Conservation (phyloP, 441 rosid genomes). For the Croton setiger region DNA sequence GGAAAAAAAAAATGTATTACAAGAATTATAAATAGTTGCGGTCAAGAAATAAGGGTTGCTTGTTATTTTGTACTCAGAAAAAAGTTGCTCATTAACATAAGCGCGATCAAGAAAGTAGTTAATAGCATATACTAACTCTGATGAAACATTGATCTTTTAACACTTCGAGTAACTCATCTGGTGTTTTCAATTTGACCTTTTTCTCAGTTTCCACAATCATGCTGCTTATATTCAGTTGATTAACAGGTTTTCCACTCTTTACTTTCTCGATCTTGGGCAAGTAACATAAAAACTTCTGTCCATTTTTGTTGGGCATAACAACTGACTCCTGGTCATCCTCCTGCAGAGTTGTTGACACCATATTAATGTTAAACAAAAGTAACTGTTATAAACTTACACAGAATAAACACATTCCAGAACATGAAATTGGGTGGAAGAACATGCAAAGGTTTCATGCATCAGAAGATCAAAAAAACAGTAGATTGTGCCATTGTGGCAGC, state of each 20-base stretch:
- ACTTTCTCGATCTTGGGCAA: conserved; percentile 78
- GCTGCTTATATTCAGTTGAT: conserved; percentile 58
- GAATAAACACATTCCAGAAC: neutral
- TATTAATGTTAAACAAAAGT: neutral
- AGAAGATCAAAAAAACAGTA: neutral
- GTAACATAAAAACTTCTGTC: conserved; percentile 56
- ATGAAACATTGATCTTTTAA: conserved; percentile 56
- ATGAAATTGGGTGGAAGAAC: neutral
- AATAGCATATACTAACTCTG: conserved; percentile 43
- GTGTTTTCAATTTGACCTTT: conserved; percentile 69
- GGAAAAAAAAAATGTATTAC: neutral
- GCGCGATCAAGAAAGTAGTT: conserved; percentile 10
- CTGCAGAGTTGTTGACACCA: conserved; percentile 31
- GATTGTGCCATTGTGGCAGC: neutral
- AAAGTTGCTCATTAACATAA: neutral
- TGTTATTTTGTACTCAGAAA: neutral
- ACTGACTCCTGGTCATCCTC: conserved; percentile 78
- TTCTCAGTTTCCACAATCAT: conserved; percentile 77
- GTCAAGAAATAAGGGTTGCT: conserved; percentile 1
- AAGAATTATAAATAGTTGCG: neutral
- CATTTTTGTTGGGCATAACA: conserved; percentile 61
- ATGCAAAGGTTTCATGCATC: neutral
- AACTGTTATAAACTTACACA: neutral
- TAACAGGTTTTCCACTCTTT: conserved; percentile 41
- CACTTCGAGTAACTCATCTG: conserved; percentile 82